Percentiles rank a stretch among this genome's conserved stretches.
phyloP scores from a whole-genome alignment of 768 basidiomycete genomes.

The Trametes gibbosa region DNA sequence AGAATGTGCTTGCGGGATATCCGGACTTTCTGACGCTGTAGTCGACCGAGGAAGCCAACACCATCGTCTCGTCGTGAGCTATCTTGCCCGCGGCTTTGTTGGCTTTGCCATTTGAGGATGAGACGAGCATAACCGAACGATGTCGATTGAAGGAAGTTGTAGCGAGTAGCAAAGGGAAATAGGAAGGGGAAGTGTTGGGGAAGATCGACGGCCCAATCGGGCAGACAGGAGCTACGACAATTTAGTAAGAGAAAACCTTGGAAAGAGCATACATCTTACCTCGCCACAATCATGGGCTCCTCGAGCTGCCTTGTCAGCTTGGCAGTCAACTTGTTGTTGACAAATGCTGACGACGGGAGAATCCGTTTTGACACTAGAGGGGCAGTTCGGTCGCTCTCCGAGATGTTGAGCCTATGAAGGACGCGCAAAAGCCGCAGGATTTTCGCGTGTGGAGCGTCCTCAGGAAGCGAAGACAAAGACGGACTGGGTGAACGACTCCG shows the following conservation, averaged over 20 bases:
- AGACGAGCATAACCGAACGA: slow-evolving; percentile 97
- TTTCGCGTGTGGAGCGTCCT: slow-evolving; percentile 83
- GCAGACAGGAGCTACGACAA: slow-evolving; percentile 77
- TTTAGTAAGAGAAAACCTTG: background rate
- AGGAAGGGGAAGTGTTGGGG: slow-evolving; percentile 98
- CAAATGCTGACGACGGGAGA: slow-evolving; percentile 80
- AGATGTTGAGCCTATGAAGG: slow-evolving; percentile 75
- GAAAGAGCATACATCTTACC: slow-evolving; percentile 47
- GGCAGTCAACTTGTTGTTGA: slow-evolving; percentile 97
- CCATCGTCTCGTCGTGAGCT: slow-evolving; percentile 84
- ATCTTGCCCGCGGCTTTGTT: slow-evolving; percentile 76
- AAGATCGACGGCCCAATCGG: slow-evolving; percentile 95
- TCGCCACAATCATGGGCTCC: slow-evolving; percentile 98
- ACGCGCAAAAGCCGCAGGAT: slow-evolving; percentile 89
- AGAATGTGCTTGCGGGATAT: slow-evolving; percentile 93
- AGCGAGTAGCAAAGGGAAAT: slow-evolving; percentile 97
- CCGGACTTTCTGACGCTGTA: slow-evolving; percentile 94
- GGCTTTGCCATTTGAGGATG: slow-evolving; percentile 92
- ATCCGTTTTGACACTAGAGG: slow-evolving; percentile 51
- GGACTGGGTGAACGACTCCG: slow-evolving; percentile 64
- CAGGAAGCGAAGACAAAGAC: slow-evolving; percentile 73
- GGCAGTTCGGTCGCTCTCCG: slow-evolving; percentile 61
- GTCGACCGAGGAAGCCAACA: slow-evolving; percentile 86
- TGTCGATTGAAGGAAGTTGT: slow-evolving; percentile 95
- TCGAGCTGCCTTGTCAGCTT: slow-evolving; percentile 97